Percentiles rank a stretch among this genome's conserved stretches.
phyloP scores from a whole-genome alignment of 371 early-diverging fungal species.

The Saksenaea oblongispora region DNA sequence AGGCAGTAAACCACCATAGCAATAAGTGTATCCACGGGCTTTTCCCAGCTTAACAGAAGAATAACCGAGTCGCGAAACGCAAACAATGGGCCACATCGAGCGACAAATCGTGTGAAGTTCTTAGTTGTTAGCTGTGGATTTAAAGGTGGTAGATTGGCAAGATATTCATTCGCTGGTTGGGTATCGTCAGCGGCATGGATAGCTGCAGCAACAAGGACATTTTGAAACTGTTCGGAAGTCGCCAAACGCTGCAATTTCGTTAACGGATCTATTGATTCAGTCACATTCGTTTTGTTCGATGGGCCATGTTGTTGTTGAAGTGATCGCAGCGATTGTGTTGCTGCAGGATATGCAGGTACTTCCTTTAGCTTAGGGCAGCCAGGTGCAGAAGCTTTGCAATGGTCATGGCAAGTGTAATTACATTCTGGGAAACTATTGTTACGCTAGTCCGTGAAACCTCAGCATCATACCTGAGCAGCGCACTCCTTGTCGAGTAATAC shows the following conservation, averaged over 20 bases:
- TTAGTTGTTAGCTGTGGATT: conserved; percentile 46
- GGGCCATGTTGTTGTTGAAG: conserved; percentile 20
- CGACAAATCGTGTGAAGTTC: conserved; percentile 47
- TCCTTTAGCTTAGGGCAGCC: conserved; percentile 5
- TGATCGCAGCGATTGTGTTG: conserved; percentile 23
- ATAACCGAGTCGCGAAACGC: conserved; percentile 37
- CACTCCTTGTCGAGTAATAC: conserved; percentile 14
- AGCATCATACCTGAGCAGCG: conserved; percentile 1
- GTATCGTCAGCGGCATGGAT: conserved; percentile 32
- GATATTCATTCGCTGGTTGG: conserved; percentile 30
- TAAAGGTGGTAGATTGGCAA: conserved; percentile 38
- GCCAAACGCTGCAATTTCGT: conserved; percentile 8
- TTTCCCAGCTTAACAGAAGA: conserved; percentile 50
- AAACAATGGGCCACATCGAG: conserved; percentile 50
- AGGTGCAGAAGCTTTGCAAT: conserved; percentile 7
- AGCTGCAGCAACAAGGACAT: conserved; percentile 42
- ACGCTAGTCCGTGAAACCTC: background rate
- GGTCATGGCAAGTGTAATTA: conserved; percentile 13
- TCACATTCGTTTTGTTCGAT: background rate
- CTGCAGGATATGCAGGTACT: conserved; percentile 18
- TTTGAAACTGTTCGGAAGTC: conserved; percentile 30
- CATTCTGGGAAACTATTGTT: conserved; percentile 8
- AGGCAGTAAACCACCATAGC: conserved; percentile 40
- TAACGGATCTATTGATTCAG: background rate
- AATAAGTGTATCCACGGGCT: conserved; percentile 37